These are phyloP conservation scores for Luffa aegyptiaca DNA, from an alignment of 306 rosid genomes.

Conservation along the genomic window DNA sequence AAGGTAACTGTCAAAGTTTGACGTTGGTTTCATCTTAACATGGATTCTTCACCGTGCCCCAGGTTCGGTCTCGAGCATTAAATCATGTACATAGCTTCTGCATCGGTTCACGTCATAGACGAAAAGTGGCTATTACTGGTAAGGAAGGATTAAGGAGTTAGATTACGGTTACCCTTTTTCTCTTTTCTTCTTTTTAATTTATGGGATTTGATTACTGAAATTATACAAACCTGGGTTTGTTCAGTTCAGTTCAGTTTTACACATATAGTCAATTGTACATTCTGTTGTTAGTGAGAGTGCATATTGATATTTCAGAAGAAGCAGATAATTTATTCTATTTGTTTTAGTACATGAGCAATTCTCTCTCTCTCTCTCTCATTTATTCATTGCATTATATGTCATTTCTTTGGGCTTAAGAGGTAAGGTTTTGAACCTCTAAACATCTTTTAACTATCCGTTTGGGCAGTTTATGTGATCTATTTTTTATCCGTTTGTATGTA, in stretches of 20 bases:
- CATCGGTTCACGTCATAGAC: neutral
- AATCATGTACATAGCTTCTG: conserved; percentile 3
- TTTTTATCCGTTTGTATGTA: too few species aligned
- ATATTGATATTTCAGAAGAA: neutral
- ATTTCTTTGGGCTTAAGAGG: neutral
- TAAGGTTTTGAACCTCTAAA: too few species aligned
- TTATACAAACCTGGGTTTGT: conserved; percentile 19
- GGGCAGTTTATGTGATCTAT: too few species aligned
- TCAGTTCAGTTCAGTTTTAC: neutral
- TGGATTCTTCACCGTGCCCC: neutral
- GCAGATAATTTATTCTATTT: neutral
- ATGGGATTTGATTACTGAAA: conserved; percentile 26
- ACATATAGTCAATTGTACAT: conserved; percentile 11
- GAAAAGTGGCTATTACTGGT: neutral
- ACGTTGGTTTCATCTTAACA: neutral
- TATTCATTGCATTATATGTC: neutral
- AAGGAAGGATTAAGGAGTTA: neutral
- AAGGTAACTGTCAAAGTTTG: conserved; percentile 31
- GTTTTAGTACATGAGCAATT: neutral
- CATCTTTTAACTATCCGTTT: too few species aligned
- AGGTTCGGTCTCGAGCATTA: neutral
- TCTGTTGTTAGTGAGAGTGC: conserved; percentile 11
- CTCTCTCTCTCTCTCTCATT: neutral
- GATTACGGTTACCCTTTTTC: neutral
- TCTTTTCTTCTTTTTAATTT: conserved; percentile 3